phyloP scores from a whole-genome alignment of 2,329 filamentous ascomycete species.

The Penicillium sp. region DNA sequence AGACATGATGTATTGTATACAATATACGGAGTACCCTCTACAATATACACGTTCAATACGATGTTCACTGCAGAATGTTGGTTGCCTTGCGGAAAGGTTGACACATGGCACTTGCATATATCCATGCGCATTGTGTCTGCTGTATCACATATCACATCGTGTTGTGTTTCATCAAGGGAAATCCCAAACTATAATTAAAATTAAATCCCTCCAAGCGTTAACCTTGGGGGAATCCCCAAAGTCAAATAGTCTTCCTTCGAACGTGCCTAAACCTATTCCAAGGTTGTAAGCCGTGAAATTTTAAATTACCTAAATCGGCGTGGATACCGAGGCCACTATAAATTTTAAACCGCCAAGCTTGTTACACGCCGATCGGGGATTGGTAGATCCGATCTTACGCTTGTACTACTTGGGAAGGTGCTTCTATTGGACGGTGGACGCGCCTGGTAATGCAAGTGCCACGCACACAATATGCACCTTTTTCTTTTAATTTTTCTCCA shows the following conservation, averaged over 20 bases:
- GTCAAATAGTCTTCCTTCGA: not conserved
- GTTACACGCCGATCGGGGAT: constrained; percentile 8
- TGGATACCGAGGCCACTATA: not conserved
- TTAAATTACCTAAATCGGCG: not conserved
- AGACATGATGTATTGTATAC: not conserved
- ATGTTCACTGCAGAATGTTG: not conserved
- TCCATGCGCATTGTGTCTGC: constrained; percentile 8
- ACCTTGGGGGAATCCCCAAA: not conserved
- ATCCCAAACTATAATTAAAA: constrained; percentile 10
- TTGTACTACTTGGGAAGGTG: constrained; percentile 15
- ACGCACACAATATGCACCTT: not conserved
- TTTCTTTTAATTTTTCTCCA: not conserved
- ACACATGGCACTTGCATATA: constrained; percentile 27
- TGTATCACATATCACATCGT: constrained; percentile 14
- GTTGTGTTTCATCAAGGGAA: constrained; percentile 2
- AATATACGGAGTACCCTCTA: not conserved
- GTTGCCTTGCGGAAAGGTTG: constrained; percentile 17
- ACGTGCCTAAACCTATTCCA: not conserved
- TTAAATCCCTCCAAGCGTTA: not conserved
- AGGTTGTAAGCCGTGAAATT: not conserved
- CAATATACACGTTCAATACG: not conserved
- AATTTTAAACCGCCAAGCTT: constrained; percentile 2
- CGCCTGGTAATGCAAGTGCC: not conserved
- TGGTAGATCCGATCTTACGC: constrained; percentile 12
- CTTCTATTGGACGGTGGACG: constrained; percentile 4